Conservation (phyloP, 495 filamentous ascomycete genomes). For the Penicillium salamii region DNA sequence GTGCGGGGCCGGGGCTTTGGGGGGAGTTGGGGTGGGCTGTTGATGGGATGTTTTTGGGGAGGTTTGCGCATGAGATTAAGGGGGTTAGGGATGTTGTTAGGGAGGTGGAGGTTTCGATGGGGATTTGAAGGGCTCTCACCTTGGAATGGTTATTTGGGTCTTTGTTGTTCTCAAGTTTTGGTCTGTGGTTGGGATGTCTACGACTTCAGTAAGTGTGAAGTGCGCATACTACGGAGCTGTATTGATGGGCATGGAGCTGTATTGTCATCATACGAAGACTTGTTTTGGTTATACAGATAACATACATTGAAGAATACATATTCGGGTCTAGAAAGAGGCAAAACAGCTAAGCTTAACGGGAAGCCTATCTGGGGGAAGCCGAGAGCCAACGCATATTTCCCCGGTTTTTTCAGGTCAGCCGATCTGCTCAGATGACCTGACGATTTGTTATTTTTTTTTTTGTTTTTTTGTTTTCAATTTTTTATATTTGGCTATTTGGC, state of each 20-base stretch:
- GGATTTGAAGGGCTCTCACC: too few relatives aligned
- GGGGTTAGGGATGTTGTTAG: conserved; percentile 64
- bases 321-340: neutral
- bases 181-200: too few relatives aligned
- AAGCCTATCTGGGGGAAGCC: conserved; percentile 29
- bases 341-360: conserved; percentile 5
- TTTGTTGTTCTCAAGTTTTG: too few relatives aligned
- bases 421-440: conserved; percentile 17
- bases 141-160: too few relatives aligned
- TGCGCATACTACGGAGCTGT: too few relatives aligned
- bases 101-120: conserved; percentile 57
- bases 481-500: too few relatives aligned
- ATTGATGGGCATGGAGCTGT: too few relatives aligned
- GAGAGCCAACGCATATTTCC: conserved; percentile 3
- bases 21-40: conserved; percentile 60
- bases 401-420: conserved; percentile 10
- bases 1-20: conserved; percentile 75
- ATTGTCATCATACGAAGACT: conserved; percentile 21
- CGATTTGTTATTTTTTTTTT: too few relatives aligned
- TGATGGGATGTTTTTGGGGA: conserved; percentile 78
- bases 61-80: conserved; percentile 74
- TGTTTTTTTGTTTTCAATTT: neutral
- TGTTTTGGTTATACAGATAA: conserved; percentile 23
- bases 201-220: too few relatives aligned
- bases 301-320: conserved; percentile 5